These are phyloP conservation scores for Clausena lansium DNA, from an alignment of 345 rosid species.

Conservation along the genomic window DNA sequence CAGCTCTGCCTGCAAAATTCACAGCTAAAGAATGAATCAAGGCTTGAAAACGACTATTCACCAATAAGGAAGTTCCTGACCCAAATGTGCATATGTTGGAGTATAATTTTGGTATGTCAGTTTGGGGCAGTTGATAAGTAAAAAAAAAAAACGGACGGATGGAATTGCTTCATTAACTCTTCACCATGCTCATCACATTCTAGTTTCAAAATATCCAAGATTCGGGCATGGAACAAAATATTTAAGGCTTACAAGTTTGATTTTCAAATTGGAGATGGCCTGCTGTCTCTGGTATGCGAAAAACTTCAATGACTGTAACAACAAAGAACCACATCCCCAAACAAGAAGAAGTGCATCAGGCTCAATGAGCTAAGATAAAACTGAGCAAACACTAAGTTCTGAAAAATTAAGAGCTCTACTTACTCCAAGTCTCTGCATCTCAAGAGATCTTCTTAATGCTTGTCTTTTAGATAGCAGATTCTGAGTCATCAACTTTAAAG, in stretches of 20 bases:
- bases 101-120: not conserved
- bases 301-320: slow-evolving; percentile 68
- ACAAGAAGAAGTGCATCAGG: not conserved
- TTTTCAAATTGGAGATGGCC: slow-evolving; percentile 48
- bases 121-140: not conserved
- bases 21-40: not conserved
- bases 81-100: not conserved
- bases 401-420: slow-evolving; percentile 23
- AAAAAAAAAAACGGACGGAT: not conserved
- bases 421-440: slow-evolving; percentile 78
- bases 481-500: slow-evolving; percentile 39
- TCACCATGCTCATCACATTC: not conserved
- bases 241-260: slow-evolving; percentile 42
- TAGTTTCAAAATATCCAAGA: not conserved
- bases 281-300: slow-evolving; percentile 53
- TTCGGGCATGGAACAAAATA: not conserved
- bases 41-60: not conserved
- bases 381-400: slow-evolving; percentile 1
- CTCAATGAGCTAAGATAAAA: not conserved
- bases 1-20: slow-evolving; percentile 32
- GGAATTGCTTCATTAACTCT: not conserved
- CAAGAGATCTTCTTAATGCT: slow-evolving; percentile 68
- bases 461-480: slow-evolving; percentile 72
- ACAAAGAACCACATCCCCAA: not conserved
- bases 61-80: not conserved